A percentile compares a stretch with the other conserved stretches of the same genome.
These are phyloP conservation scores for Oropetium thomaeum DNA, from an alignment of 176 grass and related monocot species.

Conservation along the genomic window DNA sequence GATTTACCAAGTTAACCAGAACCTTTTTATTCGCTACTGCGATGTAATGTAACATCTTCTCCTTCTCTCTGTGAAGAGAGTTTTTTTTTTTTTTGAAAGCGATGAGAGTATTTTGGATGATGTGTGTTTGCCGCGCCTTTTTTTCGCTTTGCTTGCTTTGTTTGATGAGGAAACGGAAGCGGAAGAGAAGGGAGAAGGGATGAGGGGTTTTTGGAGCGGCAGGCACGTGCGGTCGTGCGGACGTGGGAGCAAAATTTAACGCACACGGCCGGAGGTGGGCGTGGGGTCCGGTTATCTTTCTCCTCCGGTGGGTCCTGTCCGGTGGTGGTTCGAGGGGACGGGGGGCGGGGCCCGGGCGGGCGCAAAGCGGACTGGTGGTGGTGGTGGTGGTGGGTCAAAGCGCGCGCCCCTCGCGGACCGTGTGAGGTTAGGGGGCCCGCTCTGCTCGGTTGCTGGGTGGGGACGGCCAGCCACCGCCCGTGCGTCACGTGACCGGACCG, in stretches of 20 bases:
- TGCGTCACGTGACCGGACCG: constrained; percentile 32
- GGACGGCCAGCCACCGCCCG: neutral
- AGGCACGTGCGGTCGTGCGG: constrained; percentile 40
- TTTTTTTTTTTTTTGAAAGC: too few species aligned
- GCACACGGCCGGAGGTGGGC: constrained; percentile 25
- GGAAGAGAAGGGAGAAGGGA: too few species aligned
- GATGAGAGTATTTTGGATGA: too few species aligned
- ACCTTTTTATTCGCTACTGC: neutral
- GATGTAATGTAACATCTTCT: neutral
- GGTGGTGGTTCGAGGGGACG: constrained; percentile 7
- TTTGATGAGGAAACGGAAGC: neutral
- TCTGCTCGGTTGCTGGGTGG: neutral
- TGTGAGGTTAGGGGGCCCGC: neutral
- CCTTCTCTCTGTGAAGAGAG: too few species aligned
- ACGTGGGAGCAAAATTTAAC: constrained; percentile 30
- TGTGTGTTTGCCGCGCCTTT: neutral
- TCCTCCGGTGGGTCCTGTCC: neutral
- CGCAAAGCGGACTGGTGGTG: constrained; percentile 31
- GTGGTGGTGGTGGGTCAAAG: constrained; percentile 42
- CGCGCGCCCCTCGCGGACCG: constrained; percentile 30
- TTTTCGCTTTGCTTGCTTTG: neutral
- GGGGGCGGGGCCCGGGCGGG: neutral
- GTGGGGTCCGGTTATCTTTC: neutral
- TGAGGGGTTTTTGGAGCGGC: neutral
- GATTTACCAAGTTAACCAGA: constrained; percentile 11